Base-by-base conservation (phyloP, 257 asterid species). In the Primulina eburnea region DNA sequence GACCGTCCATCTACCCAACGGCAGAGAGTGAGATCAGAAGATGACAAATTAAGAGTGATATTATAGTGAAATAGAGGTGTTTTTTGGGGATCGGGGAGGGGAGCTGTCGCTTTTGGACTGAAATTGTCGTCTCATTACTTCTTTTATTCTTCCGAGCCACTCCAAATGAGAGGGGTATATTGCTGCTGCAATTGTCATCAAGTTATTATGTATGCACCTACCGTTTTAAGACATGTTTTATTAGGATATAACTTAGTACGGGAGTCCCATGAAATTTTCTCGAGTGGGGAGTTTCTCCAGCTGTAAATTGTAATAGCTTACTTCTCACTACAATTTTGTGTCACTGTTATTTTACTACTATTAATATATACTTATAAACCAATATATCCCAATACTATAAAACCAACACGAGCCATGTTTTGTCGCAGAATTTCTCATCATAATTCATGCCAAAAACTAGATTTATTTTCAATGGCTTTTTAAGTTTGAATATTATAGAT, bases 1-100 rank as follows among this genome's bases (percentile, higher is more conserved):
- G 86, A 84, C 86, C 67, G 80, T 57, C 73, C 76, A 76, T 73
- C 91, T 67, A 67, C 82, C 76, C 79, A 74, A 65, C 77, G 70
- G 77, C 81, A 35, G 76, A 60, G 52, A 58, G 75, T 50, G 75
- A 6, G 68, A 68, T 50, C 57, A 50, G 57, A 64, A 64, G 65
- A 57, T 72, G 18, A 57, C 16, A 20, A 69, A 65, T 58, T 57
- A 62, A 14, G 57, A 50, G 53, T 43, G 53, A 43, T 43, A 43
- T 43, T 55, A 57, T 59, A 37, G 43, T n/a, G 34, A 17, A 37
- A 64, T 4, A 24, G 57, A 52, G 37, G 50, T 30, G 37, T 70
- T 37, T 80, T 68, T 47, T 64, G 26, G 84, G 81, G 86, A 74
- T 77, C 52, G 66, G 79, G 62, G 69, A 50, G 9, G 74, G 68